Conservation (phyloP, 768 basidiomycete genomes). For the Lactifluus piperatus region DNA sequence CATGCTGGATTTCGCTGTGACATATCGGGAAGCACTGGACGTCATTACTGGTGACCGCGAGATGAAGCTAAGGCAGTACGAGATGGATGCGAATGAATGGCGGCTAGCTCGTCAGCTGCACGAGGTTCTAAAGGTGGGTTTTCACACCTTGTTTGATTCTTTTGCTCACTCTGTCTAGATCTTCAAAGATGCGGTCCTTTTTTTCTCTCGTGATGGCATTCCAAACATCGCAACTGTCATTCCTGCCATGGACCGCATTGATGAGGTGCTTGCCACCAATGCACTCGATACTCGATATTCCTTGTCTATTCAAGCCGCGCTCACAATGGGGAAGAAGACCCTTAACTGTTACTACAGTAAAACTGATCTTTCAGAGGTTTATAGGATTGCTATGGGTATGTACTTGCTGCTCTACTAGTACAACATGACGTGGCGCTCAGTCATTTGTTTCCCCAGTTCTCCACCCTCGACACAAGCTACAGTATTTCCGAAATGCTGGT, state of each 20-base stretch:
- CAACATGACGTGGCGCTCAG: no score
- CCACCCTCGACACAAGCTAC: constrained; percentile 30
- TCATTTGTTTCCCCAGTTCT: no score
- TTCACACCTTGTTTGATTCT: no score
- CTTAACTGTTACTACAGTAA: background rate
- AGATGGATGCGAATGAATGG: no score
- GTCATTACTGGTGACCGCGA: no score
- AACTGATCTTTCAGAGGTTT: background rate
- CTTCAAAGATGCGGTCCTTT: constrained; percentile 30
- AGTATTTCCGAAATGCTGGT: constrained; percentile 26
- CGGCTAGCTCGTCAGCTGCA: no score
- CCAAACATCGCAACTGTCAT: constrained; percentile 29
- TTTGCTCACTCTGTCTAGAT: constrained; percentile 23
- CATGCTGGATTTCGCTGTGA: no score
- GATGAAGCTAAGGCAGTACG: no score
- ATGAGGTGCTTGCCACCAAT: constrained; percentile 11
- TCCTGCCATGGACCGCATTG: constrained; percentile 33
- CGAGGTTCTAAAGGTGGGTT: no score
- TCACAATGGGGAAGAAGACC: background rate
- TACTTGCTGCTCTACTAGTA: no score
- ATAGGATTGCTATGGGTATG: constrained; percentile 1
- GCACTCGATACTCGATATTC: no score
- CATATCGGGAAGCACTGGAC: no score
- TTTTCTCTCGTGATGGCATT: constrained; percentile 25
- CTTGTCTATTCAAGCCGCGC: background rate